These are phyloP conservation scores for Pythium vanterpoolii DNA, from an alignment of 352 stramenopile genomes.

Conservation along the genomic window DNA sequence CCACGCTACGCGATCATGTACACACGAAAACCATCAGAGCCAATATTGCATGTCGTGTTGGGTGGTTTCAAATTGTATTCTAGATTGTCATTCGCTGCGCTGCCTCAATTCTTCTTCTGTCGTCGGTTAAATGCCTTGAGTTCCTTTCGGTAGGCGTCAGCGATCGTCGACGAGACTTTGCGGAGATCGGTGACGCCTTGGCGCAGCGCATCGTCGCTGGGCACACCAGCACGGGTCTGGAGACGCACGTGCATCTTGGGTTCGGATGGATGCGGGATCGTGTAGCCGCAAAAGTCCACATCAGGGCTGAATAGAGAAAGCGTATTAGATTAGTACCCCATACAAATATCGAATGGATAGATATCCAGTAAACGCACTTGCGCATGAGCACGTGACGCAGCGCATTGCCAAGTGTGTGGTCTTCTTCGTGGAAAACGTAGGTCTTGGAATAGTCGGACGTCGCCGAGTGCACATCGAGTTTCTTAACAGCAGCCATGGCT, in stretches of 20 bases:
- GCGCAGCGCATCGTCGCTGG: constrained; percentile 60
- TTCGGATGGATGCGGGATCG: constrained; percentile 93
- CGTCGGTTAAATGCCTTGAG: constrained; percentile 84
- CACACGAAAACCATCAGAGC: too few species aligned
- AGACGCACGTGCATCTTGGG: constrained; percentile 93
- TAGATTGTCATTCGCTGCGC: not conserved
- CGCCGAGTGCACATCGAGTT: constrained; percentile 79
- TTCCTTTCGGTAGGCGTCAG: constrained; percentile 77
- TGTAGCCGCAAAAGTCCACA: constrained; percentile 94
- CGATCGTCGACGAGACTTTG: constrained; percentile 68
- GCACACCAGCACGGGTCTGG: constrained; percentile 79
- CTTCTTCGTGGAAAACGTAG: constrained; percentile 86
- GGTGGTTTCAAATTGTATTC: not conserved
- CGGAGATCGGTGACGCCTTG: constrained; percentile 66
- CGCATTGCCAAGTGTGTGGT: constrained; percentile 90
- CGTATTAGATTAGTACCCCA: not conserved
- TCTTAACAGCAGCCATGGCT: constrained; percentile 48
- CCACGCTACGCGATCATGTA: too few species aligned
- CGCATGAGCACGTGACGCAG: constrained; percentile 92
- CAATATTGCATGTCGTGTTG: too few species aligned
- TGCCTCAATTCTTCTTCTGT: constrained; percentile 56
- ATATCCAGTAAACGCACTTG: constrained; percentile 50
- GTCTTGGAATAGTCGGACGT: constrained; percentile 84
- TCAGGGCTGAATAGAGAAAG: constrained; percentile 52
- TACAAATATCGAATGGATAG: not conserved